phyloP scores from a whole-genome alignment of 345 rosid species.

The Laguncularia racemosa region DNA sequence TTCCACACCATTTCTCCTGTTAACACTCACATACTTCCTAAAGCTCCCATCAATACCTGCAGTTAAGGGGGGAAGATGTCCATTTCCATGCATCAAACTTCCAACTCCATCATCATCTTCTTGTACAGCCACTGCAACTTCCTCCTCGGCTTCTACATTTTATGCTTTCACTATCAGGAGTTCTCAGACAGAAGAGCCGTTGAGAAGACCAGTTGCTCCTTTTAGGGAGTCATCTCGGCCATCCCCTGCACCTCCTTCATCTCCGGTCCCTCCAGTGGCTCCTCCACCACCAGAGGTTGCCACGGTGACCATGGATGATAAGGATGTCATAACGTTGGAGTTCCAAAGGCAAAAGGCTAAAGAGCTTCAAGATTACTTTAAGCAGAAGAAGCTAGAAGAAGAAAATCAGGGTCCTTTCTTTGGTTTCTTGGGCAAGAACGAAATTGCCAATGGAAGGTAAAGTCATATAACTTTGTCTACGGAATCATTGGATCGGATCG shows the following conservation, averaged over 20 bases:
- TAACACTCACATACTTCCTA: no score
- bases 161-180: conserved; percentile 43
- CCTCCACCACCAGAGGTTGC: no score
- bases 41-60: neutral
- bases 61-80: conserved; percentile 15
- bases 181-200: conserved; percentile 77
- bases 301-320: conserved; percentile 20
- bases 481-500: no score
- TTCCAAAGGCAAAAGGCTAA: conserved; percentile 89
- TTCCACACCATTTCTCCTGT: no score
- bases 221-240: conserved; percentile 21
- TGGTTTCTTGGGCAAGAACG: conserved; percentile 81
- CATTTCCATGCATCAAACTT: conserved; percentile 54
- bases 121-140: conserved; percentile 19
- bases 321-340: conserved; percentile 50
- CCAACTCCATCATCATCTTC: conserved; percentile 38
- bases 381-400: conserved; percentile 79
- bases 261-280: no score
- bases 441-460: conserved; percentile 83
- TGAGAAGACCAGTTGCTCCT: conserved; percentile 79
- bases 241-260: conserved; percentile 24
- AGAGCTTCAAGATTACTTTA: conserved; percentile 80
- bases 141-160: conserved; percentile 28
- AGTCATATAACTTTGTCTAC: no score
- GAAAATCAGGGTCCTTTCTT: conserved; percentile 84